phyloP scores from a whole-genome alignment of 1,139 yeast genomes.

The Blastobotrys elegans region DNA sequence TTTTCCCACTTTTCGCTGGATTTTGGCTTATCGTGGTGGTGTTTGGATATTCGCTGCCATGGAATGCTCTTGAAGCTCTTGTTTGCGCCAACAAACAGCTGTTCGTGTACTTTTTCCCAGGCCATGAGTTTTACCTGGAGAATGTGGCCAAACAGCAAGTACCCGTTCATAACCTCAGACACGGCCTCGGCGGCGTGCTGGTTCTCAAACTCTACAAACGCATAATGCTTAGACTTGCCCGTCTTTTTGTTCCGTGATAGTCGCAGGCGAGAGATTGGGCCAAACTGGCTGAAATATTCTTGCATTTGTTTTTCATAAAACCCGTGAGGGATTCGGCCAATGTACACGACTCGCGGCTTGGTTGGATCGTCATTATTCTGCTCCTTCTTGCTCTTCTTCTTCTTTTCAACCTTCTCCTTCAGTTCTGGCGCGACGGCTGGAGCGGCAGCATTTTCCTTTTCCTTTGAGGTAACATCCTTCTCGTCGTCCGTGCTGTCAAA shows the following conservation, averaged over 20 bases:
- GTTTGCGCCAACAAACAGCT: constrained; percentile 52
- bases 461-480: too few species aligned
- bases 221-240: constrained; percentile 91
- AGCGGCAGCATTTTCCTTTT: constrained; percentile 23
- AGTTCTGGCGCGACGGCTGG: constrained; percentile 9
- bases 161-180: constrained; percentile 93
- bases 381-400: constrained; percentile 18
- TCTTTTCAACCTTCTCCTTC: constrained; percentile 20
- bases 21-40: constrained; percentile 54
- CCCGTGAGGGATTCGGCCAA: constrained; percentile 91
- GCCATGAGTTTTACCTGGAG: constrained; percentile 57
- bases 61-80: constrained; percentile 57
- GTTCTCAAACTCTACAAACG: constrained; percentile 76
- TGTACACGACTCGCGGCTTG: constrained; percentile 63
- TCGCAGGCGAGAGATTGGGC: constrained; percentile 69
- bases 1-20: constrained; percentile 56
- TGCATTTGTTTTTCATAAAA: constrained; percentile 81
- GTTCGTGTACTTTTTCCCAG: constrained; percentile 41
- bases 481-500: constrained; percentile 33
- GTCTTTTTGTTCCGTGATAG: constrained; percentile 85
- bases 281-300: constrained; percentile 84
- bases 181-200: constrained; percentile 80
- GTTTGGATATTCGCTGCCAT: constrained; percentile 52
- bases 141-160: constrained; percentile 81
- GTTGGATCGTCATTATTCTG: constrained; percentile 20